phyloP scores from a whole-genome alignment of 2,329 filamentous ascomycete genomes.

The Cladosporium sphaerospermum region DNA sequence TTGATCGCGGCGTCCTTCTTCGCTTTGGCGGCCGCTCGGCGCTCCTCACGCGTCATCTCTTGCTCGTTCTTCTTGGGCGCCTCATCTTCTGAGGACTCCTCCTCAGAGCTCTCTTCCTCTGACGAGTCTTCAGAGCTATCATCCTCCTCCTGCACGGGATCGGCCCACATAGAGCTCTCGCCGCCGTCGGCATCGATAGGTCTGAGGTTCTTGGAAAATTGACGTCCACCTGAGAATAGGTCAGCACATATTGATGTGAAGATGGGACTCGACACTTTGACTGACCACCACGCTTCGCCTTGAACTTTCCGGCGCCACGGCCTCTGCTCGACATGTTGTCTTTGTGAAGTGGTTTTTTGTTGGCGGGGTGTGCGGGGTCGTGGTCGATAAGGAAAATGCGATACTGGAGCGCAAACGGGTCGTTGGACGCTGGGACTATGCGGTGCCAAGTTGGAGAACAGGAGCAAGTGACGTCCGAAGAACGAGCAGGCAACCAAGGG shows the following conservation, averaged over 20 bases:
- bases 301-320: conserved; percentile 87
- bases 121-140: conserved; percentile 45
- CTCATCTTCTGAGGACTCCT: conserved; percentile 38
- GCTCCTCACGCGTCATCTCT: conserved; percentile 75
- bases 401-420: too few species aligned
- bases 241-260: background rate
- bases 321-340: conserved; percentile 48
- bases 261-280: conserved; percentile 15
- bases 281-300: conserved; percentile 84
- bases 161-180: conserved; percentile 80
- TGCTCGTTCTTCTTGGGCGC: conserved; percentile 34
- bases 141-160: conserved; percentile 47
- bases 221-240: conserved; percentile 67
- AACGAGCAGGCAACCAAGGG: too few species aligned
- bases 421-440: too few species aligned
- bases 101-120: conserved; percentile 43
- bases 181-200: conserved; percentile 86
- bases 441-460: too few species aligned
- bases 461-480: too few species aligned
- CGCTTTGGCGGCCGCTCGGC: conserved; percentile 79
- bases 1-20: conserved; percentile 85
- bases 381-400: background rate
- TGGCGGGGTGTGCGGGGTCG: conserved; percentile 5
- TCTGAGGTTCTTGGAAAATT: conserved; percentile 87
- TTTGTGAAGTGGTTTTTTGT: conserved; percentile 3